Base-by-base conservation (phyloP, 305 asterid genomes). In the Rubia peregrina region DNA sequence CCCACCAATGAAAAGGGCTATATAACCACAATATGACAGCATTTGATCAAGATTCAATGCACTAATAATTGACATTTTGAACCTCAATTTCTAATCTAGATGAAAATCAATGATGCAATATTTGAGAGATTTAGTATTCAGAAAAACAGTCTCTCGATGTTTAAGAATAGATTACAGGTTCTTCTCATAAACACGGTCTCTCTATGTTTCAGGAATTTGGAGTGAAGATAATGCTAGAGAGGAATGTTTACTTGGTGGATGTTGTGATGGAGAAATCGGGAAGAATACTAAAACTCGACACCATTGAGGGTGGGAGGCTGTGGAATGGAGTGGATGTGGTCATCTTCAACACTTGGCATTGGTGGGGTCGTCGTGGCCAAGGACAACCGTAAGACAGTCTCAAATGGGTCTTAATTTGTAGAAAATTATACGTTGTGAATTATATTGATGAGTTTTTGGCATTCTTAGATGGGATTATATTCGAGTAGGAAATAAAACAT, bases 281-380 rank as follows among this genome's bases (percentile, higher is more conserved):
- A 3, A 65, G 79, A 26, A 68, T 79, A 21, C 51, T 79, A 65
- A 43, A 68, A 66, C 69, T 79, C 43, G 77, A 79, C 51, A 75
- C 82, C 0, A 92, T 90, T 42, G 73, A 80, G 62, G 84, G 88
- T 10, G 88, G 88, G 46, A 87, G 89, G 77, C 69, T 78, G 3
- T 92, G 98, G 98, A 77, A 66, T 14, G 92, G 89, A 30, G 61
- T 84, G 17, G 96, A 92, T 70, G 73, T 85, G 78, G 78, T 92
- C 57, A 76, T 92, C 65, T 92, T 90, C 84, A 92, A 92, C 64
- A 92, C 97, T 4, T 92, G 97, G 97, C 98, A 92, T 62, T 90
- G 98, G 98, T 92, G 98, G 98, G 88, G 75, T 65, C 97, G 97
- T 43, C 83, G 97, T 57, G 98, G 98, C 26, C 40, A 78, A 21